These are phyloP conservation scores for Pyrenochaeta sp. DNA, from an alignment of 2,329 filamentous ascomycete genomes.

Conservation along the genomic window DNA sequence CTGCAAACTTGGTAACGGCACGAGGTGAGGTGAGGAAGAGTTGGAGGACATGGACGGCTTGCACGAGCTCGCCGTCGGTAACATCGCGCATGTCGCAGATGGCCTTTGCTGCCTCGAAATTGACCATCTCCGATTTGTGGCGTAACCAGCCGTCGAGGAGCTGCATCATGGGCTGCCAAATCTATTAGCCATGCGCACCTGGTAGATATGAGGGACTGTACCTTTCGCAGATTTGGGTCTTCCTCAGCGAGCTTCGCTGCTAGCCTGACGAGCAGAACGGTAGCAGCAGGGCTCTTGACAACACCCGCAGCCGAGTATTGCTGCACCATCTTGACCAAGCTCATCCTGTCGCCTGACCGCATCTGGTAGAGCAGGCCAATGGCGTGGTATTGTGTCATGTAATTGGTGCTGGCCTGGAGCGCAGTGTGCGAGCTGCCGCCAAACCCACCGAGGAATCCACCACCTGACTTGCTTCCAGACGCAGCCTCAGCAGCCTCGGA, in stretches of 20 bases:
- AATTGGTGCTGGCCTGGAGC: conserved; percentile 79
- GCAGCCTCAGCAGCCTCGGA: conserved; percentile 98
- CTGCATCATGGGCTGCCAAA: conserved; percentile 82
- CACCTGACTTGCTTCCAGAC: conserved; percentile 84
- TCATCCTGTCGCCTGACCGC: conserved; percentile 97
- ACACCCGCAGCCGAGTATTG: conserved; percentile 92
- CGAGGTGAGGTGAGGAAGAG: conserved; percentile 95
- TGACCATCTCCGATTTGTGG: conserved; percentile 93
- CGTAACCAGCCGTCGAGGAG: conserved; percentile 95
- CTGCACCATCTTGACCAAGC: conserved; percentile 99
- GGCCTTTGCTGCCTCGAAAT: conserved; percentile 98
- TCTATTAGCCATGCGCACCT: conserved; percentile 13
- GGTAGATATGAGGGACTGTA: conserved; percentile 1
- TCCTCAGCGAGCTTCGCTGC: conserved; percentile 95
- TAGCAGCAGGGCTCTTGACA: conserved; percentile 92
- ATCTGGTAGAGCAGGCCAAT: conserved; percentile 98
- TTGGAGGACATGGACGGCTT: conserved; percentile 94
- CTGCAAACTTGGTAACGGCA: conserved; percentile 96
- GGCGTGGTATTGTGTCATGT: conserved; percentile 98
- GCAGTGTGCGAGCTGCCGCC: conserved; percentile 78
- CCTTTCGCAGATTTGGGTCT: conserved; percentile 81
- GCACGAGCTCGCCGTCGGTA: conserved; percentile 87
- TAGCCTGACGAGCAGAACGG: conserved; percentile 89
- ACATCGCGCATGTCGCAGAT: conserved; percentile 96
- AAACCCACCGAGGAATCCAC: conserved; percentile 91